Base-by-base conservation (phyloP, 2,329 filamentous ascomycete species). In the Cladophialophora exuberans region DNA sequence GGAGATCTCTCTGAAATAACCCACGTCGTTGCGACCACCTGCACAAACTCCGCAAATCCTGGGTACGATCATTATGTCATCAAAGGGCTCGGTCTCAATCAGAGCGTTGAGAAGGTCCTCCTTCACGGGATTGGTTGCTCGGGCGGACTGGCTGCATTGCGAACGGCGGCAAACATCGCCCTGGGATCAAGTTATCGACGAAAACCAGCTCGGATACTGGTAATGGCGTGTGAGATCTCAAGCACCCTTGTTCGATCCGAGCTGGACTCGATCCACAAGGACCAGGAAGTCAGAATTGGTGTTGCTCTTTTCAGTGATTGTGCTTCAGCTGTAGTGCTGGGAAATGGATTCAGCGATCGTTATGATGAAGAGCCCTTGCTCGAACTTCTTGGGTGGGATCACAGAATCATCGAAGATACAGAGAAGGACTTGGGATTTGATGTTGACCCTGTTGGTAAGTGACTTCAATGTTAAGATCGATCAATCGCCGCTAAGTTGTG, bases 291-390 rank as follows among this genome's bases (percentile, higher is more conserved):
- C 9, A 76, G 85, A 26, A 87, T 89, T 62, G 86, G 85, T 1
- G 76, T 83, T 1, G 82, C 81, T 11, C 70, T 89, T 2, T 89
- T 89, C 67, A 87, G 84, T 17, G 86, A 89, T 67, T 88, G 83
- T 60, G 86, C 83, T n/a, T 85, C 84, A 53, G 83, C 85, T 0
- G 69, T 83, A 23, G 73, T 89, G 1, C 65, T 89, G 28, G 85
- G 83, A 65, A 89, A 89, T 64, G 79, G 79, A 1, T 72, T 88
- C 49, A 61, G 58, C 25, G 54, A 61, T 44, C 60, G 62, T n/a
- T 58, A 48, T 25, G 56, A 65, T 20, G 68, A 70, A 46, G 60
- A 59, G 20, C 69, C 71, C 1, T 63, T 78, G 10, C 87, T 86
- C 64, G 79, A 85, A 23, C 69, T 89, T 20, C 72, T 87, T 1